Conservation (phyloP, 345 rosid species). For the Dipteronia dyeriana region DNA sequence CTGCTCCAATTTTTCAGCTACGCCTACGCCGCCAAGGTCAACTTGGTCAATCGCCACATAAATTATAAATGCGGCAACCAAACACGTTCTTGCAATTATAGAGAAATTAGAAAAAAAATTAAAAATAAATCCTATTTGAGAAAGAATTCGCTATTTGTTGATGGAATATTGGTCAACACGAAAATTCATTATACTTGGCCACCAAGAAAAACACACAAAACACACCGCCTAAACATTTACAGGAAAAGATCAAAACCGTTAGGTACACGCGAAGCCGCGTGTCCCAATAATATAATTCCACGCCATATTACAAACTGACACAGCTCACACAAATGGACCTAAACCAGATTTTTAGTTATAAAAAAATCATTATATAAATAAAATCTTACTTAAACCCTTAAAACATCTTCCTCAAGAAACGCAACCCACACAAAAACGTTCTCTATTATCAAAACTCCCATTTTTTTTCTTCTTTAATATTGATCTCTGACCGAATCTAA, state of each 20-base stretch:
- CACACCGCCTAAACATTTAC: neutral
- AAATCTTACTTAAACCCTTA: neutral
- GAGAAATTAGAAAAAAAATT: too few relatives aligned
- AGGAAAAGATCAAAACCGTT: neutral
- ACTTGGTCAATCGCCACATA: too few relatives aligned
- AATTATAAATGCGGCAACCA: too few relatives aligned
- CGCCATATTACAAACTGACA: neutral
- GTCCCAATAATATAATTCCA: neutral
- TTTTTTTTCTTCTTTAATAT: neutral
- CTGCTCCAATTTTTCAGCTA: too few relatives aligned
- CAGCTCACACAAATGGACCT: neutral
- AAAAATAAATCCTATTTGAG: too few relatives aligned
- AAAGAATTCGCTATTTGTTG: too few relatives aligned
- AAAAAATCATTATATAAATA: neutral
- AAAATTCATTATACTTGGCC: neutral
- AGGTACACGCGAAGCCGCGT: neutral
- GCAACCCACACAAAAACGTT: neutral
- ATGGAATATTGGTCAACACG: neutral
- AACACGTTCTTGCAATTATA: too few relatives aligned
- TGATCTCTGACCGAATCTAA: neutral
- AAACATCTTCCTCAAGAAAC: neutral
- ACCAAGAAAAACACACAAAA: neutral
- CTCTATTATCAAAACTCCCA: constrained; percentile 2
- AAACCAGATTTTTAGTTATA: neutral
- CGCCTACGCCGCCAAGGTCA: too few relatives aligned